phyloP scores from a whole-genome alignment of 768 basidiomycete genomes.

The Strobilomyces echinocephalus region DNA sequence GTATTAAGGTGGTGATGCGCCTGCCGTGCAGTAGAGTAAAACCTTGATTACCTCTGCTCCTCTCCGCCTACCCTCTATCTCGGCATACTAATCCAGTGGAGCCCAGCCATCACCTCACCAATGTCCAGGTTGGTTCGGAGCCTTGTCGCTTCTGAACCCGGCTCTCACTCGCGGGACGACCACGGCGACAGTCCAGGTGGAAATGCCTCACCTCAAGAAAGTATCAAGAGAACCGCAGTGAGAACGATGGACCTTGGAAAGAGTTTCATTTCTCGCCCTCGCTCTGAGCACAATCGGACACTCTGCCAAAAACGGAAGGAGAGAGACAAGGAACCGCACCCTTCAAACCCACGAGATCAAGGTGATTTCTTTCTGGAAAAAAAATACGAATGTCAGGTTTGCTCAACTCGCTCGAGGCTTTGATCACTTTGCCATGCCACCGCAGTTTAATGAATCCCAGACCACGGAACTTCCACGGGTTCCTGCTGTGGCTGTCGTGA shows the following conservation, averaged over 20 bases:
- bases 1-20: slow-evolving; percentile 18
- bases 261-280: slow-evolving; percentile 45
- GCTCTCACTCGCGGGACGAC: slow-evolving; percentile 29
- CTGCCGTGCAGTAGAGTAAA: slow-evolving; percentile 10
- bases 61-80: slow-evolving; percentile 1
- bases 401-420: slow-evolving; percentile 12
- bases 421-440: slow-evolving; percentile 14
- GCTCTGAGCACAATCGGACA: slow-evolving; percentile 43
- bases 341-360: slow-evolving; percentile 4
- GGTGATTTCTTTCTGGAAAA: slow-evolving; percentile 30
- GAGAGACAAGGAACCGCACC: slow-evolving; percentile 39
- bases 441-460: slow-evolving; percentile 18
- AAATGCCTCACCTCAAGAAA: slow-evolving; percentile 35
- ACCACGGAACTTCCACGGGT: slow-evolving; percentile 1
- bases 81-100: slow-evolving; percentile 1
- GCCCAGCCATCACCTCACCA: slow-evolving; percentile 9
- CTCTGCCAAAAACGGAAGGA: slow-evolving; percentile 53
- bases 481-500: slow-evolving; percentile 14
- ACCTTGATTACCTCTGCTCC: slow-evolving; percentile 4
- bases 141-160: slow-evolving; percentile 27
- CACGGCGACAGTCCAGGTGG: slow-evolving; percentile 26
- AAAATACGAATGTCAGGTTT: slow-evolving; percentile 6
- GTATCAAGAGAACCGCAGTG: slow-evolving; percentile 51
- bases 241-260: slow-evolving; percentile 62
- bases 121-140: slow-evolving; percentile 19